Percentiles rank a stretch among this genome's conserved stretches.
Evolutionary conservation across 2,329 filamentous ascomycete species (phyloP).

Genomic region (Trichoderma citrinoviride): DNA sequence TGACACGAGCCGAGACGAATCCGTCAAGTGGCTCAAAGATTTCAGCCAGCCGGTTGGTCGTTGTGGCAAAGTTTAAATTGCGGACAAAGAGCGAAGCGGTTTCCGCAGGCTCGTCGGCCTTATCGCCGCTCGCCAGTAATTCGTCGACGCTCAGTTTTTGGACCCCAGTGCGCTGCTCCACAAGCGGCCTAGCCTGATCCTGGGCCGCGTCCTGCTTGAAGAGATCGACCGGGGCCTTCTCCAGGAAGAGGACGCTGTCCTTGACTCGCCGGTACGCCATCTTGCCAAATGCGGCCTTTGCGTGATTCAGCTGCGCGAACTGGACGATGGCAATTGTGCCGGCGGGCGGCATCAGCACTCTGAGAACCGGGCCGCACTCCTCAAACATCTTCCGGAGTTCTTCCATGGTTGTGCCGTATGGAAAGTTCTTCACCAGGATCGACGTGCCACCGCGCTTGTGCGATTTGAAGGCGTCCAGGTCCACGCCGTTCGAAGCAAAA

Average conservation of each 20-base stretch:
- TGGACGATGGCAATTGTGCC: conserved; percentile 94
- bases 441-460: conserved; percentile 79
- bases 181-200: conserved; percentile 32
- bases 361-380: conserved; percentile 76
- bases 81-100: conserved; percentile 85
- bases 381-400: conserved; percentile 81
- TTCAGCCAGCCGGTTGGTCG: conserved; percentile 70
- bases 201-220: conserved; percentile 48
- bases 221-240: conserved; percentile 85
- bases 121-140: conserved; percentile 58
- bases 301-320: conserved; percentile 74
- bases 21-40: conserved; percentile 79
- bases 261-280: conserved; percentile 89
- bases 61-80: conserved; percentile 91
- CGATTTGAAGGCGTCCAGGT: conserved; percentile 86
- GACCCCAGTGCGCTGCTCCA: conserved; percentile 42
- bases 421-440: conserved; percentile 93
- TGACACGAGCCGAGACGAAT: conserved; percentile 85
- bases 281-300: conserved; percentile 77
- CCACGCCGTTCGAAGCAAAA: conserved; percentile 82
- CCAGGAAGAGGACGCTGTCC: conserved; percentile 86
- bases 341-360: conserved; percentile 86
- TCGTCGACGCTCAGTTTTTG: conserved; percentile 68
- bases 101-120: conserved; percentile 55
- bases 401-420: conserved; percentile 74